Conservation (phyloP, 2,329 filamentous ascomycete species). For the Alternaria brassicae region DNA sequence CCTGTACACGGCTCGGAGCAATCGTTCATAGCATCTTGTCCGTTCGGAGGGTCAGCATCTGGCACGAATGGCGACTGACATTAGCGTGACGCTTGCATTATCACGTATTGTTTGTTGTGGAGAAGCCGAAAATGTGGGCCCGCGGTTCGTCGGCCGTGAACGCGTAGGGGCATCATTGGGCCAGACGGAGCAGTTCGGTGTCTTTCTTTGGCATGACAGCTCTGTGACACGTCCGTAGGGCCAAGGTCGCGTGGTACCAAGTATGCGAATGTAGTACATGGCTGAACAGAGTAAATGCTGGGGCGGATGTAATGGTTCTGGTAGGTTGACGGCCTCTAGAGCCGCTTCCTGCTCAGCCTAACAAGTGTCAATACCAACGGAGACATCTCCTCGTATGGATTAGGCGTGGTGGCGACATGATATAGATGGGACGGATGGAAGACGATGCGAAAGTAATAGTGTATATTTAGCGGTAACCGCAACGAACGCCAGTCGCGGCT, state of each 20-base stretch:
- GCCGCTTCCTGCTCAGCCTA: not conserved
- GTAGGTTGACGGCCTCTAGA: not conserved
- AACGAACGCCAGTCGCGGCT: constrained; percentile 32
- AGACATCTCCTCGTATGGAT: not conserved
- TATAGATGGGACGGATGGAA: not conserved
- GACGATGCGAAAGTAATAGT: constrained; percentile 16
- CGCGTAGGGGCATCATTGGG: not conserved
- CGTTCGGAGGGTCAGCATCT: not conserved
- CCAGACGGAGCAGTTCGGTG: not conserved
- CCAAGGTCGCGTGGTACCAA: not conserved
- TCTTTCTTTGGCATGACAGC: not conserved
- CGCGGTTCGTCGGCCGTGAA: not conserved
- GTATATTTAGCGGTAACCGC: constrained; percentile 35
- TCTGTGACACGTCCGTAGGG: not conserved
- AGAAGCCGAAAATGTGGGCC: not conserved
- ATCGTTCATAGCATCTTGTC: not conserved
- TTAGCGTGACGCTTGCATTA: not conserved
- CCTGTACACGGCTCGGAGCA: not conserved
- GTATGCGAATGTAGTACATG: not conserved
- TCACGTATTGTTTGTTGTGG: constrained; percentile 5
- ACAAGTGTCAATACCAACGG: not conserved
- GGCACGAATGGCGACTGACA: not conserved
- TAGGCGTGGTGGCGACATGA: not conserved
- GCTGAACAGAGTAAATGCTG: not conserved
- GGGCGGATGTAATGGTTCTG: not conserved